These are phyloP conservation scores for Colletotrichum tamarilloi DNA, from an alignment of 2,329 filamentous ascomycete genomes.

Conservation along the genomic window DNA sequence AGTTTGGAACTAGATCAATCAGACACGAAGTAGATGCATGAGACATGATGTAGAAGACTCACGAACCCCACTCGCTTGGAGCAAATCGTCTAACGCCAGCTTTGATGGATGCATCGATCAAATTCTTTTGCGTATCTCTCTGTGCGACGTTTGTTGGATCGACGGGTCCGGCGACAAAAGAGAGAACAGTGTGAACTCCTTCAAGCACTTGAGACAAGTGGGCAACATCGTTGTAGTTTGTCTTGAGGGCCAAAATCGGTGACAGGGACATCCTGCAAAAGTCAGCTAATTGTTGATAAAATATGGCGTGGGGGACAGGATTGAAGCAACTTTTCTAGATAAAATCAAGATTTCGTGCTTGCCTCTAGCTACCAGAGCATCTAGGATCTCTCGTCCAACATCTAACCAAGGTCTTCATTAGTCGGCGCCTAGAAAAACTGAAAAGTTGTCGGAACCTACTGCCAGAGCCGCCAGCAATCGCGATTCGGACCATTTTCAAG, in stretches of 20 bases:
- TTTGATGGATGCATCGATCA: constrained; percentile 69
- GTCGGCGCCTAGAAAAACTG: fast-evolving
- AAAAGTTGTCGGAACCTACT: background rate
- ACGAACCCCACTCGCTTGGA: constrained; percentile 68
- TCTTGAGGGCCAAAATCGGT: constrained; percentile 39
- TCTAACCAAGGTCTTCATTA: constrained; percentile 46
- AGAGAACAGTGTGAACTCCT: constrained; percentile 64
- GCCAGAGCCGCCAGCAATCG: constrained; percentile 40
- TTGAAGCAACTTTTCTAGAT: constrained; percentile 54
- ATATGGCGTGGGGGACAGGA: background rate
- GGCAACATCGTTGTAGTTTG: constrained; percentile 56
- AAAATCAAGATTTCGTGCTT: constrained; percentile 66
- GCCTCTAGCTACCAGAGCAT: constrained; percentile 56
- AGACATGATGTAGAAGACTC: constrained; percentile 7
- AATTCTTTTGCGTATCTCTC: constrained; percentile 58
- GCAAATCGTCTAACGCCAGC: constrained; percentile 72
- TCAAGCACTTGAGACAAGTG: constrained; percentile 50
- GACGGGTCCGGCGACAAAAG: constrained; percentile 52
- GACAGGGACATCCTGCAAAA: constrained; percentile 39
- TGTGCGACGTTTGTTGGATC: constrained; percentile 53
- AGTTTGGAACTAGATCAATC: constrained; percentile 32
- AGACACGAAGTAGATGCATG: background rate
- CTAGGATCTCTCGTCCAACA: constrained; percentile 63
- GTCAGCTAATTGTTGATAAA: background rate
- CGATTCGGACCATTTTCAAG: constrained; percentile 39